A percentile compares a stretch with the other conserved stretches of the same genome.
These are phyloP conservation scores for Chlorophyllum brunneum DNA, from an alignment of 768 basidiomycete species.

Conservation along the genomic window DNA sequence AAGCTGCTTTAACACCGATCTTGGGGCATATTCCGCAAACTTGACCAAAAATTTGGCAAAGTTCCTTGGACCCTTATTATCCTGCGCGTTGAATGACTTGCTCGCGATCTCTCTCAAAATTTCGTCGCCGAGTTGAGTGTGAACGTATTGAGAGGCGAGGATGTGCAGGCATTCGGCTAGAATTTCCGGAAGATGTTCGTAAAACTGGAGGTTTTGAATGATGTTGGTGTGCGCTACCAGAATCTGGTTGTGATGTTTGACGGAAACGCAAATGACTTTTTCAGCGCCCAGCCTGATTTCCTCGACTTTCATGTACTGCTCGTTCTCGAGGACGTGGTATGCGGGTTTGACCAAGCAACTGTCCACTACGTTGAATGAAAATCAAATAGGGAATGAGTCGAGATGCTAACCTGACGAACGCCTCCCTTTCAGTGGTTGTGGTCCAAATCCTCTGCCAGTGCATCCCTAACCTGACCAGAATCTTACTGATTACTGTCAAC, in stretches of 20 bases:
- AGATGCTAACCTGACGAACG: constrained; percentile 73
- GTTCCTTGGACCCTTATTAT: constrained; percentile 81
- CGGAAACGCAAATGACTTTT: constrained; percentile 86
- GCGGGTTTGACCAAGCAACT: constrained; percentile 88
- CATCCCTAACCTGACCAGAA: constrained; percentile 54
- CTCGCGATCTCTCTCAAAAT: constrained; percentile 83
- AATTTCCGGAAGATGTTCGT: constrained; percentile 89
- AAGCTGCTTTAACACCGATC: constrained; percentile 85
- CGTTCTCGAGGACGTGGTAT: constrained; percentile 82
- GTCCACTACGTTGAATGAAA: not conserved
- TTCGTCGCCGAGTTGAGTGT: constrained; percentile 87
- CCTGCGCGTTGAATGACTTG: constrained; percentile 74
- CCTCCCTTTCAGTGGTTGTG: constrained; percentile 80
- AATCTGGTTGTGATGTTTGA: constrained; percentile 85
- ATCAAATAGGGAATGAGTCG: not conserved
- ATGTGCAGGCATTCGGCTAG: constrained; percentile 87
- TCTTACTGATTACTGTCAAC: constrained; percentile 68
- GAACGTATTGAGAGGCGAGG: constrained; percentile 83
- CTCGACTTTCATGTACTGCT: constrained; percentile 80
- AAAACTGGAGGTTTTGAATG: constrained; percentile 89
- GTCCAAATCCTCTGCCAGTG: constrained; percentile 77
- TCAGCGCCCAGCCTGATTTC: constrained; percentile 73
- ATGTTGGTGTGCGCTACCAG: constrained; percentile 85
- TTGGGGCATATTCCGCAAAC: constrained; percentile 75
- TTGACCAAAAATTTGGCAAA: constrained; percentile 83